Percentiles rank a stretch among this genome's conserved stretches.
Conservation (phyloP, 1,284 basidiomycete species). For the Ceratobasidium sp. region DNA sequence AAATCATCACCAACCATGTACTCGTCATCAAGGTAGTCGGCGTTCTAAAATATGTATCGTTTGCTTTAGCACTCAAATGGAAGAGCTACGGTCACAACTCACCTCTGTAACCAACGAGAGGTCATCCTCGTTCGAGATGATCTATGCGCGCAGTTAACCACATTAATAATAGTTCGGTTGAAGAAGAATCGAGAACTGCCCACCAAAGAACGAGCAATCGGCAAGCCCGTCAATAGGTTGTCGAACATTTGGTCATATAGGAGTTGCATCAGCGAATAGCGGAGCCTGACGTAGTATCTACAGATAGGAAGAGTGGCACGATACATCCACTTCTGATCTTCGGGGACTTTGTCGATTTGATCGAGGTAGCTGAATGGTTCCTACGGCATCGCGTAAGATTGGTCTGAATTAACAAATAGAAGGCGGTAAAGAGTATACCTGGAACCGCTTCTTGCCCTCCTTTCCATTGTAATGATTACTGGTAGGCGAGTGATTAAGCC, state of each 20-base stretch:
- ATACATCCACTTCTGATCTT: slow-evolving; percentile 40
- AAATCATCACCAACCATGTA: slow-evolving; percentile 44
- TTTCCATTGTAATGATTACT: slow-evolving; percentile 46
- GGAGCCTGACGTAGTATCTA: slow-evolving; percentile 41
- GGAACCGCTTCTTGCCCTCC: slow-evolving; percentile 43
- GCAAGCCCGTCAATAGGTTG: slow-evolving; percentile 42
- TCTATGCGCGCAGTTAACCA: neutral
- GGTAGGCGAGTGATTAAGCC: neutral
- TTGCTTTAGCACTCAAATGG: no score
- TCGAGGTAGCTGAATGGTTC: slow-evolving; percentile 40
- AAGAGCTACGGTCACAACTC: neutral
- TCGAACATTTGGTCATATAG: slow-evolving; percentile 47
- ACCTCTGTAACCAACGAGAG: slow-evolving; percentile 36
- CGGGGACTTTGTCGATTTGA: slow-evolving; percentile 22
- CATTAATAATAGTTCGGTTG: neutral
- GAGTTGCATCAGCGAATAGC: slow-evolving; percentile 42
- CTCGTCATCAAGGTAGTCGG: slow-evolving; percentile 42
- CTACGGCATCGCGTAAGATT: neutral
- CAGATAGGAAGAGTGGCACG: slow-evolving; percentile 26
- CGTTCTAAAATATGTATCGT: no score
- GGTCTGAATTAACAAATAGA: neutral
- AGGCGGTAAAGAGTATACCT: neutral
- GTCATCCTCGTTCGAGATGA: slow-evolving; percentile 43
- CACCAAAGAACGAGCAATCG: slow-evolving; percentile 44
- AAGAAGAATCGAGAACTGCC: neutral